These are phyloP conservation scores for Cucumis hystrix DNA, from an alignment of 306 rosid genomes.

Conservation along the genomic window DNA sequence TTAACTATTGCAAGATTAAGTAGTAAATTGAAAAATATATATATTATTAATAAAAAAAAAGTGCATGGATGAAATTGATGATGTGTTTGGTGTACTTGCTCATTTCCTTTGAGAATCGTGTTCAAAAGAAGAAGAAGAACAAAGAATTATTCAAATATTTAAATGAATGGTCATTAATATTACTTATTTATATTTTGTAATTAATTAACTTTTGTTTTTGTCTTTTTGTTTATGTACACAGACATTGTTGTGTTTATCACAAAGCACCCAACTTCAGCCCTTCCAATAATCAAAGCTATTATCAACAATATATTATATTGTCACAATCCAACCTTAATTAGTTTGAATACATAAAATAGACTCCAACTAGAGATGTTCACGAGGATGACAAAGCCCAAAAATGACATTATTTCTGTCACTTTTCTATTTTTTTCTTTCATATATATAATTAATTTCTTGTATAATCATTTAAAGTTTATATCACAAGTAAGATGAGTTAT, in stretches of 20 bases:
- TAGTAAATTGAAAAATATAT: fast-evolving
- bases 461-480: too few relatives aligned
- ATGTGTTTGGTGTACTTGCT: neutral
- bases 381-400: too few relatives aligned
- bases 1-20: neutral
- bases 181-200: neutral
- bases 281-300: neutral
- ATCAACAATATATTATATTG: too few relatives aligned
- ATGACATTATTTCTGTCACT: too few relatives aligned
- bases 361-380: too few relatives aligned
- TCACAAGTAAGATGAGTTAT: too few relatives aligned
- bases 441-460: too few relatives aligned
- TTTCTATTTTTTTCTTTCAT: too few relatives aligned
- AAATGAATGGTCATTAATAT: neutral
- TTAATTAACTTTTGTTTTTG: neutral
- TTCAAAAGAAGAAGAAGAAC: too few relatives aligned
- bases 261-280: neutral
- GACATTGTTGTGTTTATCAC: neutral
- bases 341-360: neutral
- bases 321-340: neutral
- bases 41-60: neutral
- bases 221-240: neutral
- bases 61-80: neutral
- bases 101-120: neutral
- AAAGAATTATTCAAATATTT: neutral